phyloP scores from a whole-genome alignment of 2,329 filamentous ascomycete genomes.

The Diaporthe ampelina region DNA sequence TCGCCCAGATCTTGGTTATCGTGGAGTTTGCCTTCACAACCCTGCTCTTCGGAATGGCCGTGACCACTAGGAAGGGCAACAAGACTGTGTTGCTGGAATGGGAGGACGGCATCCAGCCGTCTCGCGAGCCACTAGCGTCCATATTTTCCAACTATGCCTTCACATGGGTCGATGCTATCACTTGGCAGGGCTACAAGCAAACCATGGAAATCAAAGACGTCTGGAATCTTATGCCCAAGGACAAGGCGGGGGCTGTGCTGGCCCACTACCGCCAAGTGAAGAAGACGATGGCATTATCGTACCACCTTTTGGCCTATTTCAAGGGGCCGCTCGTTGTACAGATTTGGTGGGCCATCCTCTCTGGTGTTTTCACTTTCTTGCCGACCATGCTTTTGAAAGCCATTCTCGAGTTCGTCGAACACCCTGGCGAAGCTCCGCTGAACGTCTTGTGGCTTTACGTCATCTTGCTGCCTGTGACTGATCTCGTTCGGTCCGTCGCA shows the following conservation, averaged over 20 bases:
- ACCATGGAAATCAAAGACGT: conserved; percentile 87
- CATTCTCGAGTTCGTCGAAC: conserved; percentile 94
- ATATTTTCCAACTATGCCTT: conserved; percentile 91
- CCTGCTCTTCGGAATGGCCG: conserved; percentile 80
- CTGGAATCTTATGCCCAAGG: conserved; percentile 90
- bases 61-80: conserved; percentile 92
- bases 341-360: conserved; percentile 82
- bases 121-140: conserved; percentile 88
- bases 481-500: conserved; percentile 83
- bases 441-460: conserved; percentile 98
- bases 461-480: conserved; percentile 87
- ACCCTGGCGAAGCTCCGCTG: conserved; percentile 78
- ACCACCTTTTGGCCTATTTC: conserved; percentile 89
- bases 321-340: conserved; percentile 81
- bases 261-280: conserved; percentile 87
- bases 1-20: conserved; percentile 75
- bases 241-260: conserved; percentile 87
- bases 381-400: conserved; percentile 92
- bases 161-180: conserved; percentile 89
- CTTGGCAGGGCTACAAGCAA: conserved; percentile 89
- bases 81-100: conserved; percentile 89
- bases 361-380: conserved; percentile 88
- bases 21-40: conserved; percentile 82
- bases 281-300: conserved; percentile 83
- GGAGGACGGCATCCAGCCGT: conserved; percentile 89